phyloP scores from a whole-genome alignment of 1,284 basidiomycete genomes.

The Anthracocystis walkeri region DNA sequence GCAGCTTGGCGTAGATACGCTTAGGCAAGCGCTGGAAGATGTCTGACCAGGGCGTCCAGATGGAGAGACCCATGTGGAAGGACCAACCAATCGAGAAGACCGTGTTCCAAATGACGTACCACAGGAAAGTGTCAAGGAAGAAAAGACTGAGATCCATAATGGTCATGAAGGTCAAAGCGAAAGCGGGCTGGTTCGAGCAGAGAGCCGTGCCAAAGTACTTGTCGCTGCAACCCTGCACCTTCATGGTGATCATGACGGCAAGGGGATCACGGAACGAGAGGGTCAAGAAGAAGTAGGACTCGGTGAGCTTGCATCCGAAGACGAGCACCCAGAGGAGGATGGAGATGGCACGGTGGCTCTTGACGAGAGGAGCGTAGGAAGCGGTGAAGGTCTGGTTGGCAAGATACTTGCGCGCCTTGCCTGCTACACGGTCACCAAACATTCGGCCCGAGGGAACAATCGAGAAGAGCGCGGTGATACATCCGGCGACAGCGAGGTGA shows the following conservation, averaged over 20 bases:
- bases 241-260: slow-evolving; percentile 68
- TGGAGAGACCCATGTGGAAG: slow-evolving; percentile 69
- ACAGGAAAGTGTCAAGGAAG: slow-evolving; percentile 70
- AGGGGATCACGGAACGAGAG: slow-evolving; percentile 69
- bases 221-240: slow-evolving; percentile 66
- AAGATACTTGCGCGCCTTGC: slow-evolving; percentile 68
- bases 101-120: slow-evolving; percentile 70
- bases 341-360: slow-evolving; percentile 61
- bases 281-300: slow-evolving; percentile 69
- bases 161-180: slow-evolving; percentile 67
- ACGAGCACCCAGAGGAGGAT: slow-evolving; percentile 67
- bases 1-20: slow-evolving; percentile 69
- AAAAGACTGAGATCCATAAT: slow-evolving; percentile 69
- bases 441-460: slow-evolving; percentile 66
- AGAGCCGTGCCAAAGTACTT: slow-evolving; percentile 67
- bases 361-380: slow-evolving; percentile 62
- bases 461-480: slow-evolving; percentile 67
- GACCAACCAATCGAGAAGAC: slow-evolving; percentile 69
- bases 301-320: slow-evolving; percentile 69
- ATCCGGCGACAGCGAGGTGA: slow-evolving; percentile 62
- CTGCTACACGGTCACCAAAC: slow-evolving; percentile 69
- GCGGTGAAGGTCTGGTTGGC: slow-evolving; percentile 70
- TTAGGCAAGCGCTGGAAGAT: slow-evolving; percentile 70
- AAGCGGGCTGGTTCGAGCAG: slow-evolving; percentile 67
- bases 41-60: slow-evolving; percentile 70